Percentiles rank a stretch among this genome's conserved stretches.
Conservation (phyloP, 2,329 filamentous ascomycete genomes). For the Dactylellina leptospora region DNA sequence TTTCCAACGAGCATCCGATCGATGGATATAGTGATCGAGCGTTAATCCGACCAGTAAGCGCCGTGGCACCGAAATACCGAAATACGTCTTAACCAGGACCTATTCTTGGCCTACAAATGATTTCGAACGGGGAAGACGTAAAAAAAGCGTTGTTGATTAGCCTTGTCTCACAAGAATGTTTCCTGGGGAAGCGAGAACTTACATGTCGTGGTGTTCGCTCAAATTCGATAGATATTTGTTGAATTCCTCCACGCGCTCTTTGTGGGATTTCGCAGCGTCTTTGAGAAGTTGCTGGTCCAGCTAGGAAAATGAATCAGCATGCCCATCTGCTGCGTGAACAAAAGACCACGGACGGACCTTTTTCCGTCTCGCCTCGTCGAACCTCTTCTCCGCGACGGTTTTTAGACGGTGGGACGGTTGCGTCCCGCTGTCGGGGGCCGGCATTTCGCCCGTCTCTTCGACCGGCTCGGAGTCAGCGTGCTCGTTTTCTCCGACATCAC, state of each 20-base stretch:
- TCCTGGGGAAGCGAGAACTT: conserved; percentile 56
- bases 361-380: conserved; percentile 44
- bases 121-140: not conserved
- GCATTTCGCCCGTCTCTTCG: not conserved
- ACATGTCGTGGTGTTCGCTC: conserved; percentile 98
- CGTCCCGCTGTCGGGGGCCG: not conserved
- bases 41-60: too few species aligned
- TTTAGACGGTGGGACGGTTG: not conserved
- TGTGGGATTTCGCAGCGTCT: conserved; percentile 94
- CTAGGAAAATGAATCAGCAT: too few species aligned
- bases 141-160: not conserved
- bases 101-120: conserved; percentile 63
- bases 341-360: conserved; percentile 10
- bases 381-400: conserved; percentile 39
- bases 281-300: conserved; percentile 78
- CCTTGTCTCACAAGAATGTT: too few species aligned
- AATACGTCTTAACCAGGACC: conserved; percentile 65
- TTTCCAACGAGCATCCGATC: too few species aligned
- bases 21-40: too few species aligned
- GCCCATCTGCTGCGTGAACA: not conserved
- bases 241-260: conserved; percentile 92
- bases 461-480: not conserved
- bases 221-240: conserved; percentile 91
- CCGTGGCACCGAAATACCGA: too few species aligned
- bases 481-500: not conserved